Conservation (phyloP, 805 yeast genomes). For the Yarrowia hollandica region DNA sequence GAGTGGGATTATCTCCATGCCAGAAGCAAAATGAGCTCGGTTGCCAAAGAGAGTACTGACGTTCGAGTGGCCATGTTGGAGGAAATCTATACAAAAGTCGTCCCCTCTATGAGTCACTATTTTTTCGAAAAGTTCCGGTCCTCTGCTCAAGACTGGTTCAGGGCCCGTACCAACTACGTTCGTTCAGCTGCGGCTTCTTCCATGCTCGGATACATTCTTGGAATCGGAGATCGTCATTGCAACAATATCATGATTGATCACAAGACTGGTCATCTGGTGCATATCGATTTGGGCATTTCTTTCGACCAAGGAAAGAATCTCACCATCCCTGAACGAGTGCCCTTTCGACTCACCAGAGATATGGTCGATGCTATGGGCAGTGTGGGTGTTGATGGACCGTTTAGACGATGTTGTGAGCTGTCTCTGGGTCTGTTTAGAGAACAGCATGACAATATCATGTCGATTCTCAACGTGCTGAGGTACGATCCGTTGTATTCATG, state of each 20-base stretch:
- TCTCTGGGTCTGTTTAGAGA: constrained; percentile 65
- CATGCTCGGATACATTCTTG: constrained; percentile 82
- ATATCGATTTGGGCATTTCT: constrained; percentile 94
- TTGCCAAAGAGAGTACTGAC: constrained; percentile 43
- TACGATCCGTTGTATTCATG: constrained; percentile 95
- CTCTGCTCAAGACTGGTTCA: constrained; percentile 74
- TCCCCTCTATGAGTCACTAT: constrained; percentile 69
- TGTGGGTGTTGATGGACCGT: constrained; percentile 78
- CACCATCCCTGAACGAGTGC: constrained; percentile 89
- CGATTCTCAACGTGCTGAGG: constrained; percentile 78
- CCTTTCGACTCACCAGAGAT: constrained; percentile 88
- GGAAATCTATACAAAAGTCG: constrained; percentile 51
- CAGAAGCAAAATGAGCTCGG: constrained; percentile 42
- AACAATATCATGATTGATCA: constrained; percentile 84
- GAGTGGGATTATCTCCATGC: constrained; percentile 44
- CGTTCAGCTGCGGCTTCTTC: constrained; percentile 83
- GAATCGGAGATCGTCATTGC: constrained; percentile 94
- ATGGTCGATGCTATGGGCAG: constrained; percentile 91
- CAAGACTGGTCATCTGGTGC: constrained; percentile 86
- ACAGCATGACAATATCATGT: constrained; percentile 67
- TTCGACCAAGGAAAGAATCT: constrained; percentile 88
- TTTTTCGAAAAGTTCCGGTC: constrained; percentile 62
- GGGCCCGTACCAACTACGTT: constrained; percentile 61
- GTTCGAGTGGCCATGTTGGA: constrained; percentile 42
- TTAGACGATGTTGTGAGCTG: constrained; percentile 69